These are phyloP conservation scores for Pseudozyma tsukubaensis DNA, from an alignment of 1,284 basidiomycete species.

Conservation along the genomic window DNA sequence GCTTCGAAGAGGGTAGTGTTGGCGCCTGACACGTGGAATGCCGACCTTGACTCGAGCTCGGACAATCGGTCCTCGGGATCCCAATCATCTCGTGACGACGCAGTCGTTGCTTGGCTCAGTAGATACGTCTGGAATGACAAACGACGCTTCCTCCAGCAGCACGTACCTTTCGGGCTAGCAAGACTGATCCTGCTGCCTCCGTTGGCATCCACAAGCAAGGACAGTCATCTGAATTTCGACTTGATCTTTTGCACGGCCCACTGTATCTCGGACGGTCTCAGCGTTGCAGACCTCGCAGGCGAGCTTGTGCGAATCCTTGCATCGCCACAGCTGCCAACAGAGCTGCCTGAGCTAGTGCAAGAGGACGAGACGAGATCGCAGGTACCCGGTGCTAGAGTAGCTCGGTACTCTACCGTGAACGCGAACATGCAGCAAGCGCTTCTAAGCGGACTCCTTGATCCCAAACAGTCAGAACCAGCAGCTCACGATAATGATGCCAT, in stretches of 20 bases:
- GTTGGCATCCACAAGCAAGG: neutral
- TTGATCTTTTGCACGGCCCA: constrained; percentile 39
- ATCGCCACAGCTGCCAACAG: constrained; percentile 19
- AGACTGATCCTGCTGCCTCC: constrained; percentile 35
- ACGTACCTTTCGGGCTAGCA: constrained; percentile 25
- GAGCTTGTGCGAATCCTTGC: constrained; percentile 31
- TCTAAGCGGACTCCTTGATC: constrained; percentile 11
- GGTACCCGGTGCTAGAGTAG: constrained; percentile 6
- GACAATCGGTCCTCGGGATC: neutral
- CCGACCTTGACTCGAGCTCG: neutral
- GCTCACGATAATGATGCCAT: neutral
- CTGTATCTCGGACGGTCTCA: constrained; percentile 46
- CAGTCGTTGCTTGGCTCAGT: constrained; percentile 27
- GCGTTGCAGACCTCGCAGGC: constrained; percentile 32
- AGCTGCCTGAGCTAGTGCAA: constrained; percentile 8
- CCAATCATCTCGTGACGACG: constrained; percentile 8
- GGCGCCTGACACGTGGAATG: constrained; percentile 15
- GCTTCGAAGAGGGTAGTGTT: constrained; percentile 22
- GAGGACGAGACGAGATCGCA: constrained; percentile 1
- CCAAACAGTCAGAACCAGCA: neutral
- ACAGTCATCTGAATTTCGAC: constrained; percentile 23
- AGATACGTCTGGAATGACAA: constrained; percentile 46
- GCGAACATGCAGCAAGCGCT: constrained; percentile 16
- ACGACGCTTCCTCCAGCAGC: constrained; percentile 35
- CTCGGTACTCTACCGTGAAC: constrained; percentile 12